Conservation (phyloP, 2,329 filamentous ascomycete genomes). For the Fulvia fulva region DNA sequence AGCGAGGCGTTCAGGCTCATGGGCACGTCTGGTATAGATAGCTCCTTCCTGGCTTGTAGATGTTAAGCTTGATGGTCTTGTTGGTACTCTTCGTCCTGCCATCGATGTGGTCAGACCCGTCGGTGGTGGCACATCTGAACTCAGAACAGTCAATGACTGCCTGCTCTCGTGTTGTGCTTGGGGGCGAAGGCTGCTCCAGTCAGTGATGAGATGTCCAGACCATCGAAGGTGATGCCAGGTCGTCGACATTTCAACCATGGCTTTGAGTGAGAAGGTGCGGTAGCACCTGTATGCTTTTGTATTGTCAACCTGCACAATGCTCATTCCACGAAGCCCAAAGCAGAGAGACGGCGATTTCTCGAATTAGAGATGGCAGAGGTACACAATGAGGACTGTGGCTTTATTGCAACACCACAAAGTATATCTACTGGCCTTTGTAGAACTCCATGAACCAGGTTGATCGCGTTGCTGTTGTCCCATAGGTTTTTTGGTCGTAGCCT, state of each 20-base stretch:
- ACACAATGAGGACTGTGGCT: neutral
- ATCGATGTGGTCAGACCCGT: no score
- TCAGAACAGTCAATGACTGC: no score
- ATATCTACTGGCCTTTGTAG: neutral
- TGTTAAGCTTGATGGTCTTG: neutral
- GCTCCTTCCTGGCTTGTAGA: neutral
- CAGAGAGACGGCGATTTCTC: neutral
- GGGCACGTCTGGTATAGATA: neutral
- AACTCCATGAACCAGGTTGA: neutral
- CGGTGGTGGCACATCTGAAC: no score
- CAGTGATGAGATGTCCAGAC: no score
- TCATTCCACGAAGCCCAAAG: neutral
- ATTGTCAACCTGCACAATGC: no score
- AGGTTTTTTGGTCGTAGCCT: neutral
- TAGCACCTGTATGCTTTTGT: no score
- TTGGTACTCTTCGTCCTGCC: neutral
- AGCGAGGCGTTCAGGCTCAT: conserved; percentile 10
- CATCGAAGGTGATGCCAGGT: no score
- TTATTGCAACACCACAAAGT: neutral
- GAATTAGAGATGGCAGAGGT: neutral
- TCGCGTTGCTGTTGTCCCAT: neutral
- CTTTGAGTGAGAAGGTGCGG: no score
- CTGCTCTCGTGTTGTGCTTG: no score
- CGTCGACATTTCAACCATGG: no score
- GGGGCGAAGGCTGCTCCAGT: no score